A percentile compares a stretch with the other conserved stretches of the same genome.
phyloP scores from a whole-genome alignment of 257 asterid species.

The Ballota nigra region DNA sequence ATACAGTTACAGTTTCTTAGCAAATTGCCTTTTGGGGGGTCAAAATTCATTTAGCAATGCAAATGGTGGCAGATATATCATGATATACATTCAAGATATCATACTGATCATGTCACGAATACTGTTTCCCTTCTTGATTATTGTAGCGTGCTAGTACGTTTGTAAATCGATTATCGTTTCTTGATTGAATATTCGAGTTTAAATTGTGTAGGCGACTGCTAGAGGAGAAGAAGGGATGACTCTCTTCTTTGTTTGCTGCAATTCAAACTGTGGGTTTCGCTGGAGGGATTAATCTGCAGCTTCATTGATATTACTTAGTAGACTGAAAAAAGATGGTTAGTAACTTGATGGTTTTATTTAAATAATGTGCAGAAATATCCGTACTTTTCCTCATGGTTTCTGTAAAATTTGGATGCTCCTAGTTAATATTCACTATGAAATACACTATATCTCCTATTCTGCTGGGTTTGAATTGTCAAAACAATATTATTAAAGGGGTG shows the following conservation, averaged over 20 bases:
- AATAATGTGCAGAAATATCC: not conserved
- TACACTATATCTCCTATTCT: no score
- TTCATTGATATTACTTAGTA: not conserved
- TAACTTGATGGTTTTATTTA: not conserved
- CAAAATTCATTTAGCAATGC: not conserved
- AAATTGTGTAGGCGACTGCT: conserved; percentile 71
- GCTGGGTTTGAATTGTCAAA: no score
- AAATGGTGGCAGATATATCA: not conserved
- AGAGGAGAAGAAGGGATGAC: conserved; percentile 99
- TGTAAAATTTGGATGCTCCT: no score
- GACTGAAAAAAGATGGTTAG: not conserved
- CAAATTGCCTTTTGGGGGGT: not conserved
- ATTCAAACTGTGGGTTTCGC: conserved; percentile 78
- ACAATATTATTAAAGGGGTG: no score
- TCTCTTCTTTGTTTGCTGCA: conserved; percentile 94
- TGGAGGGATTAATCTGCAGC: conserved; percentile 70
- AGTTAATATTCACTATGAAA: no score
- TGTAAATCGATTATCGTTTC: not conserved
- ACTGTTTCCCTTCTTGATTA: not conserved
- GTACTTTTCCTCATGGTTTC: not conserved
- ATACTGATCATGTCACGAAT: not conserved
- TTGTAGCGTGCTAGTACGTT: not conserved
- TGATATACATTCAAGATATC: not conserved
- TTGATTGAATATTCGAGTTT: not conserved
- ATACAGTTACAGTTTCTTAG: no score